Evolutionary conservation across 1,139 yeast genomes (phyloP), one percentile per base, ranked within the genome.

Genomic region (Magnusiomyces suaveolens): DNA sequence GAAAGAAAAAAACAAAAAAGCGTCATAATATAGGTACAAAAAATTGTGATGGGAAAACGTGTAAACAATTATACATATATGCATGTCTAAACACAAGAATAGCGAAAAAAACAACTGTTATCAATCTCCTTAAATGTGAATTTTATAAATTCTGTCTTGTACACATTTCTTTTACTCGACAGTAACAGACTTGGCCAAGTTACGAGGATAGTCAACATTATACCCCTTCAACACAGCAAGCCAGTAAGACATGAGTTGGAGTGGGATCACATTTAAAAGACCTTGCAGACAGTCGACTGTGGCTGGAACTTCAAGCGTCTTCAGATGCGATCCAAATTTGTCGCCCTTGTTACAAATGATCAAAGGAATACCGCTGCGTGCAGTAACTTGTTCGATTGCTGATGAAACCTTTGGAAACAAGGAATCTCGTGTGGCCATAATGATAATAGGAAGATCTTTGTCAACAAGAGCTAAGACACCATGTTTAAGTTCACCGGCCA

Each of bases 231-330:
- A 83, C 56, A 88, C 92, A 52, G 98, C 97, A 67, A 94, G 79
- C 94, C 97, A 90, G 76, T 94, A 94, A 69, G 96, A 85, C 82
- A 90, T 90, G 70, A 94, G 79, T 74, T 94, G 99, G 68, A 94
- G 74, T 56, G 98, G 98, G 65, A 94, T 82, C 62, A 94, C 95
- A 69, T 92, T 94, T 69, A 94, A 77, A 66, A 94, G 77, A 53
- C 99, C 99, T 76, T 94, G 98, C 70, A 94, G 78, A 74, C 98
- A 92, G 73, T 94, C 98, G 57, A 90, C 97, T 6, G 97, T 89
- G 64, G 81, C 82, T 55, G 99, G 99, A 57, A 94, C 96, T 69
- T 88, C 92, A 64, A 94, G 78, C 67, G 66, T 79, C 74, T 66
- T 64, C 62, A 69, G 67, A 54, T 76, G 75, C 8, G 47, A 21